Base-by-base conservation (phyloP, 306 rosid species). In the Delonix regia region DNA sequence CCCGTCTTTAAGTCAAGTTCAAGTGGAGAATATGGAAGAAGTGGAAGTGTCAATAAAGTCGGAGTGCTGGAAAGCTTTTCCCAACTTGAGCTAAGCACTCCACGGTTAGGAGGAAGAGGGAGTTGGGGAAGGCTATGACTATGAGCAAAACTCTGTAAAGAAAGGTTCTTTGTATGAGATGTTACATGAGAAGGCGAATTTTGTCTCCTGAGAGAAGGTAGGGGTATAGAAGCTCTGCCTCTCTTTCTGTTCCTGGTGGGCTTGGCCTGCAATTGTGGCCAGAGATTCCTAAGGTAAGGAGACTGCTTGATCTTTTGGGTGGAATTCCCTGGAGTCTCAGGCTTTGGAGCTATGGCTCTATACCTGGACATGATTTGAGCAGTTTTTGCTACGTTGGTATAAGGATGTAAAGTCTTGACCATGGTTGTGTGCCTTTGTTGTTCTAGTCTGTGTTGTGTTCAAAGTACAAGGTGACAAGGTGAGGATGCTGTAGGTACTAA, bases 341-440 rank as follows among this genome's bases (percentile, higher is more conserved):
- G 99, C 80, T 89, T 93, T 12, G 99, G 99, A 12, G 98, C 99
- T 73, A 93, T 95, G 2, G 99, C 98, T 47, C 98, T 84, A 76
- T 89, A 93, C 84, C 96, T 80, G 3, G 98, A 93, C 99, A 95
- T 91, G 61, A 95, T 95, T 78, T 91, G 94, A 69, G 98, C 98
- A 1, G 98, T 93, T 84, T 87, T 93, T 0, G 89, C 90, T 21
- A 94, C 83, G 69, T 69, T 78, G 51, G 87, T 51, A 77, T 86
- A 88, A 14, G 97, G 94, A 69, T 56, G 86, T 68, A 94, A 80
- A 15, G 97, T 92, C 83, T 91, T 88, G 88, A 94, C 87, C 99
- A 94, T 94, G 85, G 79, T 84, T 66, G 25, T 0, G 60, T 0
- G 55, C 1, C 21, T 19, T 1, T 22, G n/a, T 21, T 14, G 57